phyloP scores from a whole-genome alignment of 306 rosid genomes.

The Cicer pinnatifidum region DNA sequence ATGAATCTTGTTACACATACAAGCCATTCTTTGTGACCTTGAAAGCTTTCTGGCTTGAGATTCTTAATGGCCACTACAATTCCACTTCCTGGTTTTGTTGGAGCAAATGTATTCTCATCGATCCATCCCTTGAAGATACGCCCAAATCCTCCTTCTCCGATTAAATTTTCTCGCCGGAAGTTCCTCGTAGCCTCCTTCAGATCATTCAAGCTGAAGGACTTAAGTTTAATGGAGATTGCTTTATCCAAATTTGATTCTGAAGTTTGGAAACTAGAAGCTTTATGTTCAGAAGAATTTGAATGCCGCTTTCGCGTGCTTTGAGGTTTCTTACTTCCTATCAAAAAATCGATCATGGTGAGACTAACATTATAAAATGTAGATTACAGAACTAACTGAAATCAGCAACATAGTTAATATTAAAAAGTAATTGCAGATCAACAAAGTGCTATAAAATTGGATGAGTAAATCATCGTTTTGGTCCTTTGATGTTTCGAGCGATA shows the following conservation, averaged over 20 bases:
- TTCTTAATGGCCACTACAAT: slow-evolving; percentile 87
- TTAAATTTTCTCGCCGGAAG: slow-evolving; percentile 69
- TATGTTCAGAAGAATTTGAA: slow-evolving; percentile 41
- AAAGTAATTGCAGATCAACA: no score
- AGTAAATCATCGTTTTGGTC: no score
- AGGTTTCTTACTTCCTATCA: slow-evolving; percentile 53
- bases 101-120: slow-evolving; percentile 67
- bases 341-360: slow-evolving; percentile 9
- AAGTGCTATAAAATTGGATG: no score
- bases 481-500: no score
- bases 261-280: not conserved
- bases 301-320: slow-evolving; percentile 44
- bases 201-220: slow-evolving; percentile 79
- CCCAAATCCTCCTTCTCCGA: slow-evolving; percentile 97
- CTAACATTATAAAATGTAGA: slow-evolving; percentile 30
- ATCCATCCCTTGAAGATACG: slow-evolving; percentile 92
- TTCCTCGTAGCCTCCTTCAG: slow-evolving; percentile 82
- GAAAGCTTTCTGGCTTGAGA: slow-evolving; percentile 89
- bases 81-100: slow-evolving; percentile 83
- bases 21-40: slow-evolving; percentile 98
- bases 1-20: slow-evolving; percentile 59
- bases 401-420: no score
- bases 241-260: slow-evolving; percentile 41
- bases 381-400: not conserved
- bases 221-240: slow-evolving; percentile 53